phyloP scores from a whole-genome alignment of 441 rosid species.

The Croton laevigatus region DNA sequence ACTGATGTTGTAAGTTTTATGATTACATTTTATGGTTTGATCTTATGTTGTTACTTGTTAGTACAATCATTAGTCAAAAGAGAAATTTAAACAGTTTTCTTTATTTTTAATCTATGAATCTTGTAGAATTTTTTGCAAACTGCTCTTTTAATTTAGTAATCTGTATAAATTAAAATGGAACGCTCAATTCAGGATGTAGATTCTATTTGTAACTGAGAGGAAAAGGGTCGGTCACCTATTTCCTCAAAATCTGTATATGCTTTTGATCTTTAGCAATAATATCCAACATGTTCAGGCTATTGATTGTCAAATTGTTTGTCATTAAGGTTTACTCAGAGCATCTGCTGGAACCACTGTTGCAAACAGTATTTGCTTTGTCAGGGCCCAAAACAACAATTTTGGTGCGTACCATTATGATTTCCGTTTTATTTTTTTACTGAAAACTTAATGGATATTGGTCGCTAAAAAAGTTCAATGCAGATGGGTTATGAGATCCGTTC shows the following conservation, averaged over 20 bases:
- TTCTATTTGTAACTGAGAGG: background rate
- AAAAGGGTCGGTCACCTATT: background rate
- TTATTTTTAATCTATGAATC: background rate
- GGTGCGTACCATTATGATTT: slow-evolving; percentile 34
- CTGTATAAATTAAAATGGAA: background rate
- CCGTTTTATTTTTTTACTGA: background rate
- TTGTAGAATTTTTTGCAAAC: slow-evolving; percentile 5
- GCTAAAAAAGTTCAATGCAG: slow-evolving; percentile 34
- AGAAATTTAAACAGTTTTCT: background rate
- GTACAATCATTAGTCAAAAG: background rate
- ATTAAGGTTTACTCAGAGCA: slow-evolving; percentile 88
- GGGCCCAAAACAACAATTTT: slow-evolving; percentile 82
- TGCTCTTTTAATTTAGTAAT: background rate
- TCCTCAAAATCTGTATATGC: background rate
- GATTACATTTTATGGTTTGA: background rate
- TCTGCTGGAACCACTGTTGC: slow-evolving; percentile 79
- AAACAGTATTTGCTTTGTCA: slow-evolving; percentile 64
- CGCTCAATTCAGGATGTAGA: background rate
- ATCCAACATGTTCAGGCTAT: slow-evolving; percentile 4
- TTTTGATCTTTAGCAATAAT: background rate
- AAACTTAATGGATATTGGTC: slow-evolving; percentile 11
- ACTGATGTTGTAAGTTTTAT: slow-evolving; percentile 84
- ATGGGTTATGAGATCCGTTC: slow-evolving; percentile 93
- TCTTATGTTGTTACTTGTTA: background rate
- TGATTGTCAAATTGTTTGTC: slow-evolving; percentile 30